Percentiles rank a stretch among this genome's conserved stretches.
phyloP scores from a whole-genome alignment of 805 yeast species.

The Saccharomycopsis lassenensis region DNA sequence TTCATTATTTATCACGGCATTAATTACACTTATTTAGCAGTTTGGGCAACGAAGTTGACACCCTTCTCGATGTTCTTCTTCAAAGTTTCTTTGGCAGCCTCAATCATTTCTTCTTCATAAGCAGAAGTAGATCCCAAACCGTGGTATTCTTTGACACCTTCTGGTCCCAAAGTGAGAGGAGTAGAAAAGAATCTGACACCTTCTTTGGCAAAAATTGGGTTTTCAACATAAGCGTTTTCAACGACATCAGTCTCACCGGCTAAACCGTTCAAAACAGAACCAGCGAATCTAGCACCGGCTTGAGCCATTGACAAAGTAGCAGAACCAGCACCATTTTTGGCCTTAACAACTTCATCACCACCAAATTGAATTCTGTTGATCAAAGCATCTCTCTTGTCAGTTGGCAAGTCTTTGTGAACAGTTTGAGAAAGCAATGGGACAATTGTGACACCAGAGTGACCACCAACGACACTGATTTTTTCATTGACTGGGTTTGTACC shows the following conservation, averaged over 20 bases:
- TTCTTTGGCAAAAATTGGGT: slow-evolving; percentile 72
- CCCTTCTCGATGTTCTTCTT: slow-evolving; percentile 91
- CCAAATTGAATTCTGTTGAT: slow-evolving; percentile 75
- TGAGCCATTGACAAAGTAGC: slow-evolving; percentile 83
- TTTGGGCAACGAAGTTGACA: slow-evolving; percentile 56
- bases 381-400: slow-evolving; percentile 42
- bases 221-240: slow-evolving; percentile 66
- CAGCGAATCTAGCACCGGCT: slow-evolving; percentile 70
- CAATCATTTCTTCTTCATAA: slow-evolving; percentile 78
- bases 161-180: slow-evolving; percentile 83
- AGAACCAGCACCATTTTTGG: slow-evolving; percentile 76
- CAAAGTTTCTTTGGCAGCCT: slow-evolving; percentile 78
- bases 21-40: slow-evolving; percentile 17
- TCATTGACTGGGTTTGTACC: slow-evolving; percentile 48
- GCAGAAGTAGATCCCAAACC: slow-evolving; percentile 58
- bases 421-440: slow-evolving; percentile 64
- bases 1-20: background rate
- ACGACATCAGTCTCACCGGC: slow-evolving; percentile 43
- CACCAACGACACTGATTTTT: slow-evolving; percentile 69
- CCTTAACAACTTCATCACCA: slow-evolving; percentile 83
- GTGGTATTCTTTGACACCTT: slow-evolving; percentile 80
- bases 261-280: slow-evolving; percentile 47
- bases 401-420: slow-evolving; percentile 34
- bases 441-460: slow-evolving; percentile 77
- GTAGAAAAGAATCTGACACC: slow-evolving; percentile 97